A percentile compares a stretch with the other conserved stretches of the same genome.
Conservation (phyloP, 208 protist species). For the Crithidia sp. region DNA sequence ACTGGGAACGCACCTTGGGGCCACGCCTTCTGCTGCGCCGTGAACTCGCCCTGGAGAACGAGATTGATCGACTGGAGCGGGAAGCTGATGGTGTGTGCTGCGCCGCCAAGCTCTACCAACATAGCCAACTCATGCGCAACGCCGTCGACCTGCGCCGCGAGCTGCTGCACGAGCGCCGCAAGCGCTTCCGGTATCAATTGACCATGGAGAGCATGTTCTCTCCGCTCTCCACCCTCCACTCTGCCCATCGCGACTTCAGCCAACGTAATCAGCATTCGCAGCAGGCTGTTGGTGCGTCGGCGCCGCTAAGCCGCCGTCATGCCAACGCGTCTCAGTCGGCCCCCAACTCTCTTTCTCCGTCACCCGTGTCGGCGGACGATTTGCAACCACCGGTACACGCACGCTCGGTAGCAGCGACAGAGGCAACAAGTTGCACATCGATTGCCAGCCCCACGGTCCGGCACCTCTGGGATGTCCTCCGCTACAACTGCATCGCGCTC, state of each 20-base stretch:
- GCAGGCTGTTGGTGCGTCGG: neutral
- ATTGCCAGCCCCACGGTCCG: neutral
- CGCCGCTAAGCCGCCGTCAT: neutral
- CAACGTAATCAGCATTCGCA: neutral
- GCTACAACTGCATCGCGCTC: conserved; percentile 23
- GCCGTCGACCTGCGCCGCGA: conserved; percentile 37
- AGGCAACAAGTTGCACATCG: neutral
- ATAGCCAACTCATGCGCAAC: conserved; percentile 43
- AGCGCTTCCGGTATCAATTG: conserved; percentile 29
- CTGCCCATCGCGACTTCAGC: neutral
- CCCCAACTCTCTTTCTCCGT: neutral
- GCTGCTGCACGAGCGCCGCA: conserved; percentile 31
- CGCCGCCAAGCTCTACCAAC: conserved; percentile 40
- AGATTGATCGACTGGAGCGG: conserved; percentile 39
- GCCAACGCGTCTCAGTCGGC: neutral
- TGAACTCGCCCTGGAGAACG: conserved; percentile 43
- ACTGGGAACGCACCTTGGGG: conserved; percentile 45
- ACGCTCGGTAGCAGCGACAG: neutral
- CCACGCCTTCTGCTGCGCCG: conserved; percentile 46
- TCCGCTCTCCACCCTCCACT: conserved; percentile 5
- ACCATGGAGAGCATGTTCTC: conserved; percentile 18
- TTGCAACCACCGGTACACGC: neutral
- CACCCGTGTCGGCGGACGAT: neutral
- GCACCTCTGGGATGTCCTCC: neutral
- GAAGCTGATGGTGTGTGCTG: conserved; percentile 42